Evolutionary conservation across 331 rosid genomes (phyloP).

Genomic region (Ulmus americana): DNA sequence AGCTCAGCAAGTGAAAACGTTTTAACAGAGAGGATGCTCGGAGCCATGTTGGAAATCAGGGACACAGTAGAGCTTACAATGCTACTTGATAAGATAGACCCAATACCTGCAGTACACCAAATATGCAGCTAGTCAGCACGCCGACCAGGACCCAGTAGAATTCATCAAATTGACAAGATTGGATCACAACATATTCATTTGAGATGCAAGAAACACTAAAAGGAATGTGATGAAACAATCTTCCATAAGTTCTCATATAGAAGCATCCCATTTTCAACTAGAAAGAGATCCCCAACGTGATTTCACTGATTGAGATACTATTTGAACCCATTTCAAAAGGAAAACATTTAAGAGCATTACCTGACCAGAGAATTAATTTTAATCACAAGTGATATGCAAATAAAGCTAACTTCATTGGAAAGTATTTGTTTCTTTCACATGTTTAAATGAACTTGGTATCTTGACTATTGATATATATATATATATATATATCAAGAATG

Average conservation of each 20-base stretch:
- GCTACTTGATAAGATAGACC: slow-evolving; percentile 63
- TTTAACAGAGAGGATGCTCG: slow-evolving; percentile 69
- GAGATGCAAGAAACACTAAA: not conserved
- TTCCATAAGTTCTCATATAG: not conserved
- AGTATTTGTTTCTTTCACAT: no score
- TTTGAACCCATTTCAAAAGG: not conserved
- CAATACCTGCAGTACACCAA: slow-evolving; percentile 48
- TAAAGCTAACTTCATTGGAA: no score
- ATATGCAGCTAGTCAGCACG: slow-evolving; percentile 19
- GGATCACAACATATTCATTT: not conserved
- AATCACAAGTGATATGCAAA: no score
- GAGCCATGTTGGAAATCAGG: slow-evolving; percentile 59
- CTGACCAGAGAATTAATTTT: no score
- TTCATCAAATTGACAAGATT: slow-evolving; percentile 5
- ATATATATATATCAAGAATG: no score
- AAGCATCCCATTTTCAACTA: not conserved
- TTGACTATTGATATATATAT: no score
- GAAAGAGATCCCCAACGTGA: not conserved
- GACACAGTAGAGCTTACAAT: slow-evolving; percentile 70
- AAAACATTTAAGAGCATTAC: no score
- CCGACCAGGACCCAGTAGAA: slow-evolving; percentile 13
- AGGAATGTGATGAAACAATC: not conserved
- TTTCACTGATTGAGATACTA: not conserved
- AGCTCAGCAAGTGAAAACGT: slow-evolving; percentile 72
- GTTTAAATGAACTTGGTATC: no score